Evolutionary conservation across 2,329 filamentous ascomycete species (phyloP).

Genomic region (Diplodia mutila): DNA sequence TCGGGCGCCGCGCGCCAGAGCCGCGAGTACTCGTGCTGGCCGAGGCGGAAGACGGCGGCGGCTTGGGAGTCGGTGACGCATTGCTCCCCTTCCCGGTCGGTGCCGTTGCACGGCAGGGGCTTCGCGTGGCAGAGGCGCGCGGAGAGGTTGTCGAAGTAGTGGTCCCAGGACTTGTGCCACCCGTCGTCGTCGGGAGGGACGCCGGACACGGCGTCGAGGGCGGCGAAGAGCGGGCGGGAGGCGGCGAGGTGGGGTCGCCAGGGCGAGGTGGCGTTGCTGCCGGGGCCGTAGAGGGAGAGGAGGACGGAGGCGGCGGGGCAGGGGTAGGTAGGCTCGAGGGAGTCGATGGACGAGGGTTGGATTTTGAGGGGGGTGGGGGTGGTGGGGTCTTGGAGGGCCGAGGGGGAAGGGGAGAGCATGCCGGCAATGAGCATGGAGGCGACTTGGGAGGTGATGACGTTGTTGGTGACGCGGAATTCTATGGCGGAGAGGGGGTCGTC

Average conservation of each 20-base stretch:
- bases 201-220: conserved; percentile 70
- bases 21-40: conserved; percentile 79
- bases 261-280: conserved; percentile 46
- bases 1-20: conserved; percentile 63
- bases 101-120: conserved; percentile 64
- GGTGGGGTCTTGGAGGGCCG: conserved; percentile 28
- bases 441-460: conserved; percentile 80
- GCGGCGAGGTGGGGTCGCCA: conserved; percentile 69
- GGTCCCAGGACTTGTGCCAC: conserved; percentile 75
- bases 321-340: conserved; percentile 72
- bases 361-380: conserved; percentile 46
- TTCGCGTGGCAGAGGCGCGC: conserved; percentile 76
- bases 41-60: conserved; percentile 73
- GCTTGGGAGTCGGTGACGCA: conserved; percentile 68
- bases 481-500: conserved; percentile 43
- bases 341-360: conserved; percentile 65
- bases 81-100: background rate
- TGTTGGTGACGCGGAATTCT: conserved; percentile 75
- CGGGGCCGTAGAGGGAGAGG: conserved; percentile 51
- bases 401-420: conserved; percentile 59
- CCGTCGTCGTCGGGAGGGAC: conserved; percentile 58
- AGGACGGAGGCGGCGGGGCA: conserved; percentile 60
- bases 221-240: conserved; percentile 58
- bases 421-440: conserved; percentile 73
- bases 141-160: conserved; percentile 84